Evolutionary conservation across 495 filamentous ascomycete genomes (phyloP).

Genomic region (Diplogelasinospora grovesii): DNA sequence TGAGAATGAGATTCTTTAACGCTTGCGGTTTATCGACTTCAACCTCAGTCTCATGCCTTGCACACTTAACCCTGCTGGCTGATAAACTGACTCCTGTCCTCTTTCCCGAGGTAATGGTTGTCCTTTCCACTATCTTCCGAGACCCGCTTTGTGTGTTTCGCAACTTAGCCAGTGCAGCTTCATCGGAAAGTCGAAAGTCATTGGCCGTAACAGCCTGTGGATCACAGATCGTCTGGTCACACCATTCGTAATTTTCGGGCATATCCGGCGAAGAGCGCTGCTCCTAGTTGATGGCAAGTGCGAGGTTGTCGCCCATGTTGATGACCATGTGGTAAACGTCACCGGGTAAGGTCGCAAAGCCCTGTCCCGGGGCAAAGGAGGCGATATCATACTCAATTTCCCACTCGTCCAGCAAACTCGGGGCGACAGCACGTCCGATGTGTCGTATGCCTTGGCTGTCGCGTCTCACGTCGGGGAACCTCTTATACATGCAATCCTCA

Average conservation of each 20-base stretch:
- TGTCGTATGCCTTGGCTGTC: not conserved
- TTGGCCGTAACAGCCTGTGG: no score
- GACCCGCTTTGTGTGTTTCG: no score
- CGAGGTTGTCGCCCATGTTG: not conserved
- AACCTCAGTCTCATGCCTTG: no score
- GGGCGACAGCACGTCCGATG: not conserved
- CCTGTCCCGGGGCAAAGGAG: not conserved
- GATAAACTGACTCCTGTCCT: no score
- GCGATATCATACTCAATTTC: not conserved
- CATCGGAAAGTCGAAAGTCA: no score
- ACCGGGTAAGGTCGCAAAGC: not conserved
- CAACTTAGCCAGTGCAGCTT: no score
- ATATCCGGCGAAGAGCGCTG: not conserved
- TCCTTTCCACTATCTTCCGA: no score
- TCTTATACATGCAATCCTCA: not conserved
- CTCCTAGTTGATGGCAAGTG: not conserved
- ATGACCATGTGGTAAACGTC: not conserved
- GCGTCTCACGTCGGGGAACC: not conserved
- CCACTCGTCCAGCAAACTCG: not conserved
- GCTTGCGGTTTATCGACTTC: no score
- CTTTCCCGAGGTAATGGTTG: no score
- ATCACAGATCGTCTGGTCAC: no score
- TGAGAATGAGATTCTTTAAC: no score
- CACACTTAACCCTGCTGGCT: no score
- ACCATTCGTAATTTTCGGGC: not conserved